Evolutionary conservation across 257 asterid species (phyloP).

Genomic region (Cordia subcordata): DNA sequence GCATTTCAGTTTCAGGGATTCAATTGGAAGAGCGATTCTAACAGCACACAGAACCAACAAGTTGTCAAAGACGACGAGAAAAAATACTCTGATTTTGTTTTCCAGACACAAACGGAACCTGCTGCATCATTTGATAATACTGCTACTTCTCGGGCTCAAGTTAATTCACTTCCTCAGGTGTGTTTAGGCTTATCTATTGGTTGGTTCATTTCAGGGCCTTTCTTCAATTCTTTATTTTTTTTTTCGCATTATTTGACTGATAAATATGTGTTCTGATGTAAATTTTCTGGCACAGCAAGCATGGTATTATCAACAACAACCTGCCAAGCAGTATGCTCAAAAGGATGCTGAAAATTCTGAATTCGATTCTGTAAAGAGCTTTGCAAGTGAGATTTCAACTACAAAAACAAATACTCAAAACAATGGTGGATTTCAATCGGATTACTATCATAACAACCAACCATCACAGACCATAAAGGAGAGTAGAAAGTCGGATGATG

Average conservation of each 20-base stretch:
- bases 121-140: neutral
- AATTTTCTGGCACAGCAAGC: slow-evolving; percentile 36
- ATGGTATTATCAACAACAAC: slow-evolving; percentile 40
- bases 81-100: slow-evolving; percentile 48
- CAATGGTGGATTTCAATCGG: neutral
- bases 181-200: neutral
- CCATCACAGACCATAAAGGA: slow-evolving; percentile 30
- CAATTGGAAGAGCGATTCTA: slow-evolving; percentile 44
- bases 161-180: neutral
- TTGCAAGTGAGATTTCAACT: no score
- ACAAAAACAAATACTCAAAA: slow-evolving; percentile 2
- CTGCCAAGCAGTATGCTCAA: slow-evolving; percentile 23
- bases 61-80: slow-evolving; percentile 37
- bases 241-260: no score
- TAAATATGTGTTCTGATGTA: neutral
- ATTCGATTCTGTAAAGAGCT: neutral
- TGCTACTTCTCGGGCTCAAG: neutral
- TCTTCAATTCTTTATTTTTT: neutral
- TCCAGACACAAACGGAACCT: slow-evolving; percentile 41
- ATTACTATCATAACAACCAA: slow-evolving; percentile 26
- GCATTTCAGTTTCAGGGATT: slow-evolving; percentile 43
- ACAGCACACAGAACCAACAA: slow-evolving; percentile 20
- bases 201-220: neutral
- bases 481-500: slow-evolving; percentile 53
- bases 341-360: slow-evolving; percentile 26